These are phyloP conservation scores for Ophiostoma ulmi DNA, from an alignment of 2,329 filamentous ascomycete species.

Conservation along the genomic window DNA sequence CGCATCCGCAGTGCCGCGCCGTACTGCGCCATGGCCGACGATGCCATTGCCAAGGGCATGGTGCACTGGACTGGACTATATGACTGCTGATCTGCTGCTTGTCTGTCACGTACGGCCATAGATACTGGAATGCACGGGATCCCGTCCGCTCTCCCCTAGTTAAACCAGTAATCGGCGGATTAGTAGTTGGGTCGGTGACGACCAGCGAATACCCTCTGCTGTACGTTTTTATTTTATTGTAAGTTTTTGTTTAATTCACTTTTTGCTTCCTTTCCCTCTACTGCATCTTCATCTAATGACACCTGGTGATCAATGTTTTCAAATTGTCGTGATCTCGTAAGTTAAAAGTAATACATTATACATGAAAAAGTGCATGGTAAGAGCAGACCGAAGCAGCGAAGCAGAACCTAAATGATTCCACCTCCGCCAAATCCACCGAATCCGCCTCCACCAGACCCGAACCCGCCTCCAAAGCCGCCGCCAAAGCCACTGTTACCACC, in stretches of 20 bases:
- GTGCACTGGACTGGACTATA: background rate
- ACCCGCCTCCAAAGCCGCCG: conserved; percentile 35
- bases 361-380: background rate
- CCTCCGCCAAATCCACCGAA: conserved; percentile 21
- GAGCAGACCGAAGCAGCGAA: too few relatives aligned
- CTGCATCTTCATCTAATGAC: background rate
- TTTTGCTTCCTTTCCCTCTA: background rate
- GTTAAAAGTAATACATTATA: background rate
- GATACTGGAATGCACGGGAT: background rate
- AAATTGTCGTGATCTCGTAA: background rate
- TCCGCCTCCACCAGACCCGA: conserved; percentile 15
- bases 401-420: conserved; percentile 20
- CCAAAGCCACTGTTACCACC: conserved; percentile 38
- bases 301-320: background rate
- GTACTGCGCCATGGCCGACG: background rate
- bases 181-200: conserved; percentile 1
- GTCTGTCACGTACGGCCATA: background rate
- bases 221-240: background rate
- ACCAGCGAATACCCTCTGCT: conserved; percentile 5
- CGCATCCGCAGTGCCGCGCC: background rate
- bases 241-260: background rate
- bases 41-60: background rate
- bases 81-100: too few relatives aligned
- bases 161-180: background rate
- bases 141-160: background rate